phyloP scores from a whole-genome alignment of 768 basidiomycete species.

The Pleurotus citrinopileatus region DNA sequence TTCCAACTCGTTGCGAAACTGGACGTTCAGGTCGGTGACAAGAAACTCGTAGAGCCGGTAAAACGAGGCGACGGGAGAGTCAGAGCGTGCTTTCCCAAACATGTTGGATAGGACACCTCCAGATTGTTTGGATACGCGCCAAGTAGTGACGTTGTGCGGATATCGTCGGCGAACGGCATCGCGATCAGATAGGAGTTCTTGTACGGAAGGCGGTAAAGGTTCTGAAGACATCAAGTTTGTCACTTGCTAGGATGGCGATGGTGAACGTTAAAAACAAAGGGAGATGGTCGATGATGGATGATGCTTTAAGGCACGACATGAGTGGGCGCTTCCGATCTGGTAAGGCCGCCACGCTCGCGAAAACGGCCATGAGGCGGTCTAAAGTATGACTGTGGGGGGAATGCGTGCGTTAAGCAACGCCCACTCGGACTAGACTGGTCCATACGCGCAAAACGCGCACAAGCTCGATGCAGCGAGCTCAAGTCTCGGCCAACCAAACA shows the following conservation, averaged over 20 bases:
- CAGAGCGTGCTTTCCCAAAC: background rate
- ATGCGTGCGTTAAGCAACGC: too few species aligned
- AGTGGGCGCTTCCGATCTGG: background rate
- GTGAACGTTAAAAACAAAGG: background rate
- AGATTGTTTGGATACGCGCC: slow-evolving; percentile 1
- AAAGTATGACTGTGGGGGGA: background rate
- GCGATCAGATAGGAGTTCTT: background rate
- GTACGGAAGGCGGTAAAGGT: slow-evolving; percentile 2
- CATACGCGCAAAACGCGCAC: too few species aligned
- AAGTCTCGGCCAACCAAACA: too few species aligned
- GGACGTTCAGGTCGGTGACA: slow-evolving; percentile 13
- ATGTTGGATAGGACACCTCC: background rate
- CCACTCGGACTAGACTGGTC: too few species aligned
- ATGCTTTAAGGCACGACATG: background rate
- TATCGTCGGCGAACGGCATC: background rate
- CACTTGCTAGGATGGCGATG: background rate
- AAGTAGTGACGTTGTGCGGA: background rate
- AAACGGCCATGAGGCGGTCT: background rate
- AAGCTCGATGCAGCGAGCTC: too few species aligned
- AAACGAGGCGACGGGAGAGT: slow-evolving; percentile 20
- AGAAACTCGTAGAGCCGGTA: slow-evolving; percentile 22
- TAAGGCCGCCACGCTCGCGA: background rate
- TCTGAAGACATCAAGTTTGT: background rate
- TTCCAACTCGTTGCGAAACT: slow-evolving; percentile 15
- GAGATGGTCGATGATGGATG: too few species aligned